A percentile compares a stretch with the other conserved stretches of the same genome.
These are phyloP conservation scores for Leccinum rimulosum DNA, from an alignment of 768 basidiomycete species.

Conservation along the genomic window DNA sequence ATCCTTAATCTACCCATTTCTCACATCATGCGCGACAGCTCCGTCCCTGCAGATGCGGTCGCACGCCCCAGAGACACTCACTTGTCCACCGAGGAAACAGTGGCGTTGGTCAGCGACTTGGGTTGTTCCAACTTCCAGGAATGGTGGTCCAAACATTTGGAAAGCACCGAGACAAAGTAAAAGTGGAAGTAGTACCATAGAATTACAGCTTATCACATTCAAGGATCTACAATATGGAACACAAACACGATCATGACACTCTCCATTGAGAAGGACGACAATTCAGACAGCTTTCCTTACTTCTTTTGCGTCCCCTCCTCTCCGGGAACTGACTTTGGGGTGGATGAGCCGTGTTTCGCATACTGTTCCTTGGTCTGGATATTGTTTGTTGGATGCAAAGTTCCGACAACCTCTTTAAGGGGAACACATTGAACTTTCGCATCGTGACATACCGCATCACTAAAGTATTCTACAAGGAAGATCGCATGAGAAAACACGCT, in stretches of 20 bases:
- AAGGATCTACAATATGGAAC: slow-evolving; percentile 1
- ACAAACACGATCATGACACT: background rate
- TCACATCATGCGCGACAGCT: slow-evolving; percentile 74
- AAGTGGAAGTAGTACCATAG: background rate
- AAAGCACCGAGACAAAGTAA: slow-evolving; percentile 12
- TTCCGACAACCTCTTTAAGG: background rate
- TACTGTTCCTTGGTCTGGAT: slow-evolving; percentile 24
- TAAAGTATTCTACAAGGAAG: slow-evolving; percentile 26
- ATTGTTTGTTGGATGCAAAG: background rate
- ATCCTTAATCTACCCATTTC: slow-evolving; percentile 66
- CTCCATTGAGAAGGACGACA: background rate
- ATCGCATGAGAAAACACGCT: background rate
- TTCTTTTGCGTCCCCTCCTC: slow-evolving; percentile 3
- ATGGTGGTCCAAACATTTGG: slow-evolving; percentile 72
- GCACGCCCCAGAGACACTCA: slow-evolving; percentile 79
- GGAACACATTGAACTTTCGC: background rate
- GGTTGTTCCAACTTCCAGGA: slow-evolving; percentile 70
- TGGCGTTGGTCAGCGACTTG: slow-evolving; percentile 59
- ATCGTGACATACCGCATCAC: slow-evolving; percentile 23
- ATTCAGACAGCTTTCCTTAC: background rate
- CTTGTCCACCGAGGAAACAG: slow-evolving; percentile 74
- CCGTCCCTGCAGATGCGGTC: slow-evolving; percentile 66
- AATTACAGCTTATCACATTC: background rate
- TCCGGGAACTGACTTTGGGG: slow-evolving; percentile 11
- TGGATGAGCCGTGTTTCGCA: slow-evolving; percentile 1